Base-by-base conservation (phyloP, 306 rosid genomes). In the Cicer judaicum region DNA sequence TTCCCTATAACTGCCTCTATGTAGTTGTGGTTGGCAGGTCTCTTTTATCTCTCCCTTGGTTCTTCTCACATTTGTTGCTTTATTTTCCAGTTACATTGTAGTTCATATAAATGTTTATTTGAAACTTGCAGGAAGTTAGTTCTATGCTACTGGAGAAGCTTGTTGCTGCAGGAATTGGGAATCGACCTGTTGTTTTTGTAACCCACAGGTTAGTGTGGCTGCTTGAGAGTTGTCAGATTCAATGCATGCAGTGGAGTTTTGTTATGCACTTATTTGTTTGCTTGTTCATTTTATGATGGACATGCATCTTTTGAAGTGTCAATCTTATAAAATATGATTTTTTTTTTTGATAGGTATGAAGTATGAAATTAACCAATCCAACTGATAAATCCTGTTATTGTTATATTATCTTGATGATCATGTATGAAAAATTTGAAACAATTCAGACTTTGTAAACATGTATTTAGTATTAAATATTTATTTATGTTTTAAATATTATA, bases 131-230 rank as follows among this genome's bases (percentile, higher is more conserved):
- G 98, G 98, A 94, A 86, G 98, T 94, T 77, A 94, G 98, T 81
- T 88, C 95, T 53, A 87, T 94, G 97, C 79, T 94, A 67, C 83
- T 94, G 82, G 92, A 87, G 76, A 94, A 91, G 85, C 97, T 94
- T 85, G 79, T 91, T 59, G 91, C 91, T 79, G 98, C 97, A 52
- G 97, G 99, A 49, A 87, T 91, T 82, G 99, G 99, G 77, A 79
- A 90, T 74, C 90, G 91, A 70, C 99, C 97, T 43, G 95, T 94
- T 74, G 90, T 94, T 66, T 94, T 94, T 80, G 95, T 94, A 65
- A 84, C 96, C 85, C 98, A 94, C 80, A 90, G 97, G 97, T 91
- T 49, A 71, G 88, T 87, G 50, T 72, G 60, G 55, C 63, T 70
- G 11, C 77, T 41, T 29, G 63, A 11, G 44, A 36, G 36, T 68